A percentile compares a stretch with the other conserved stretches of the same genome.
Conservation (phyloP, 2,329 filamentous ascomycete species). For the Ilyonectria mors-panacis region DNA sequence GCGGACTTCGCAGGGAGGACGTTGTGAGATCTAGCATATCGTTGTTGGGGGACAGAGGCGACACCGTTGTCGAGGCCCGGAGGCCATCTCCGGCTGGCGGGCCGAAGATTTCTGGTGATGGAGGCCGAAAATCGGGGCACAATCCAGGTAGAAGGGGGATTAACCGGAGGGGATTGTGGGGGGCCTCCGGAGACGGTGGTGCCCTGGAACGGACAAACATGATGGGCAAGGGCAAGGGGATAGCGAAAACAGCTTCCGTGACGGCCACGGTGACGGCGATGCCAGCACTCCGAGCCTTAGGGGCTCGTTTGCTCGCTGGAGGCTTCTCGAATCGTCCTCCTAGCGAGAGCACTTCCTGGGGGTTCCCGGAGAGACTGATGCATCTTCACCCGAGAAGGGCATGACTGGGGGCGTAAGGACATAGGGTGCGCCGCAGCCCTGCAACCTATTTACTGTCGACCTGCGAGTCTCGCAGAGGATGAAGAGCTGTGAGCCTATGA, state of each 20-base stretch:
- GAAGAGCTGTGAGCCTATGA: constrained; percentile 29
- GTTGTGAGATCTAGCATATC: constrained; percentile 8
- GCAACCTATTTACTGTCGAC: constrained; percentile 15
- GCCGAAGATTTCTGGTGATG: constrained; percentile 21
- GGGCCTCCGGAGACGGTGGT: constrained; percentile 34
- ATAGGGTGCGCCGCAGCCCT: constrained; percentile 7
- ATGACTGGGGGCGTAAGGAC: constrained; percentile 29
- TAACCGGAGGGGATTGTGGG: constrained; percentile 41
- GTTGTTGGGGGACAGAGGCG: constrained; percentile 5
- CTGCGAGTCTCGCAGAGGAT: constrained; percentile 18
- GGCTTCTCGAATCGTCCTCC: constrained; percentile 31
- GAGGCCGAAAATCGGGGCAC: constrained; percentile 29
- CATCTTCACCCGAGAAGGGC: constrained; percentile 26
- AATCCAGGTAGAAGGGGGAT: constrained; percentile 3
- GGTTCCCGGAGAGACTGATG: constrained; percentile 24
- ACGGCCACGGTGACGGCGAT: constrained; percentile 17
- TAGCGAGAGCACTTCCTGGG: constrained; percentile 24
- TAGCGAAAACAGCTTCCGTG: constrained; percentile 28
- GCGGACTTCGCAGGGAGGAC: constrained; percentile 5
- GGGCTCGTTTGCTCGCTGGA: constrained; percentile 27
- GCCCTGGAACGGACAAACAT: constrained; percentile 27
- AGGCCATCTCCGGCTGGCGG: constrained; percentile 20
- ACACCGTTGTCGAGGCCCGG: constrained; percentile 5
- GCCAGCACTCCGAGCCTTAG: constrained; percentile 19
- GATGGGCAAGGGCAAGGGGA: constrained; percentile 24